A percentile compares a stretch with the other conserved stretches of the same genome.
phyloP scores from a whole-genome alignment of 768 basidiomycete species.

The Melanogaster broomeanus region DNA sequence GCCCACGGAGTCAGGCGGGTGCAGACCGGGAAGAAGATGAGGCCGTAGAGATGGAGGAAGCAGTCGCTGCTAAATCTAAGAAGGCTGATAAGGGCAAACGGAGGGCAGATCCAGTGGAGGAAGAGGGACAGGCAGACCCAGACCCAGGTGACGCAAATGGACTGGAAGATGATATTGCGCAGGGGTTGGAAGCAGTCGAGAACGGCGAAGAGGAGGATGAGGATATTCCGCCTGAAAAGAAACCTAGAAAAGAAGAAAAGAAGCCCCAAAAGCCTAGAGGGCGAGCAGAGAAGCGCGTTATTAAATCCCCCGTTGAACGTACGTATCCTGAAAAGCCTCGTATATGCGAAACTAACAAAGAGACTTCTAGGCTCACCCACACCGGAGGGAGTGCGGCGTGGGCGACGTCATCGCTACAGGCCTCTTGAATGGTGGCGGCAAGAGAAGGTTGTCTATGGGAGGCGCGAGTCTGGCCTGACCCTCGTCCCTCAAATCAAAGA shows the following conservation, averaged over 20 bases:
- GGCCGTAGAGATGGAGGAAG: constrained; percentile 33
- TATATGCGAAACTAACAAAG: constrained; percentile 7
- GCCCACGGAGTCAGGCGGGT: constrained; percentile 44
- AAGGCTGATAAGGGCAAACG: constrained; percentile 43
- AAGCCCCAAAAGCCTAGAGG: constrained; percentile 29
- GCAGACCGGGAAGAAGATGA: constrained; percentile 43
- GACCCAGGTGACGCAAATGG: constrained; percentile 24
- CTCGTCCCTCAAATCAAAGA: constrained; percentile 69
- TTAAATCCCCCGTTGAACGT: constrained; percentile 24
- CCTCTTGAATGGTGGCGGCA: constrained; percentile 94
- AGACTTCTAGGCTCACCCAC: constrained; percentile 21
- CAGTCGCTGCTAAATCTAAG: constrained; percentile 23
- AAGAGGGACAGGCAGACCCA: constrained; percentile 5
- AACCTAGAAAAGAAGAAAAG: constrained; percentile 27
- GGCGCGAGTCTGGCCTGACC: constrained; percentile 49
- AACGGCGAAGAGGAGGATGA: constrained; percentile 54
- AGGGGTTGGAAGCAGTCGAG: constrained; percentile 44
- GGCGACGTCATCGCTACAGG: constrained; percentile 62
- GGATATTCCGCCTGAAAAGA: constrained; percentile 29
- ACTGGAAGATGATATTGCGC: constrained; percentile 45
- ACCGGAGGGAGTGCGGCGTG: constrained; percentile 62
- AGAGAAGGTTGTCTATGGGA: constrained; percentile 84
- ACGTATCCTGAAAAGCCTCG: constrained; percentile 4
- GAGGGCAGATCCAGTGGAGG: constrained; percentile 28
- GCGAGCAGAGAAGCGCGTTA: constrained; percentile 17